These are phyloP conservation scores for Medicago lupulina DNA, from an alignment of 306 rosid genomes.

Conservation along the genomic window DNA sequence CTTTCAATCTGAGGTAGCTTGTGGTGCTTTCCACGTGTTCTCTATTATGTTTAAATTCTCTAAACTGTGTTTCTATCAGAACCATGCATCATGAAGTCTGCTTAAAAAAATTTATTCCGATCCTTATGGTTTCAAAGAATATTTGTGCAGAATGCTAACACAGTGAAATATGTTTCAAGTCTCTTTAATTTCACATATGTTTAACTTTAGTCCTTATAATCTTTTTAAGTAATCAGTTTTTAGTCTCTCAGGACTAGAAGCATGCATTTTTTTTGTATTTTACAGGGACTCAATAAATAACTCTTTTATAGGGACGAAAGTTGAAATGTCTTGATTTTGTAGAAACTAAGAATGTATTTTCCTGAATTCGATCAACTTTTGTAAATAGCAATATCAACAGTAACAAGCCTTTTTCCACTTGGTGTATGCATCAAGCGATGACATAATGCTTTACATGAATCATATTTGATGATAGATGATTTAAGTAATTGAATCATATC, in stretches of 20 bases:
- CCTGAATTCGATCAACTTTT: not conserved
- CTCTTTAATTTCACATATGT: not conserved
- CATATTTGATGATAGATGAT: not conserved
- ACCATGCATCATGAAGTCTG: slow-evolving; percentile 22
- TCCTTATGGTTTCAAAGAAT: slow-evolving; percentile 33
- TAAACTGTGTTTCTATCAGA: slow-evolving; percentile 25
- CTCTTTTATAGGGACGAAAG: not conserved
- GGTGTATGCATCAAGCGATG: not conserved
- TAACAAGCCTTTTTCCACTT: slow-evolving; percentile 9
- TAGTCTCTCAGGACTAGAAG: not conserved
- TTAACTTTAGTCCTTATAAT: not conserved
- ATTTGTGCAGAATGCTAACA: not conserved
- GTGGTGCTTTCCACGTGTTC: slow-evolving; percentile 15
- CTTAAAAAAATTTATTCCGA: slow-evolving; percentile 1
- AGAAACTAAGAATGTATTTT: not conserved
- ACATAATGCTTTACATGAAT: not conserved
- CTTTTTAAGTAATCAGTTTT: not conserved
- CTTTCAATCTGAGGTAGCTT: slow-evolving; percentile 71
- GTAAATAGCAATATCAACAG: not conserved
- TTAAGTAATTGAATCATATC: not conserved
- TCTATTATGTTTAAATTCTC: slow-evolving; percentile 5
- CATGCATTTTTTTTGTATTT: not conserved
- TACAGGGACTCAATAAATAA: not conserved
- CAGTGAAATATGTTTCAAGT: not conserved
- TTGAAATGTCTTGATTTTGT: not conserved